Conservation (phyloP, 495 filamentous ascomycete genomes). For the Hypoxylon fragiforme region DNA sequence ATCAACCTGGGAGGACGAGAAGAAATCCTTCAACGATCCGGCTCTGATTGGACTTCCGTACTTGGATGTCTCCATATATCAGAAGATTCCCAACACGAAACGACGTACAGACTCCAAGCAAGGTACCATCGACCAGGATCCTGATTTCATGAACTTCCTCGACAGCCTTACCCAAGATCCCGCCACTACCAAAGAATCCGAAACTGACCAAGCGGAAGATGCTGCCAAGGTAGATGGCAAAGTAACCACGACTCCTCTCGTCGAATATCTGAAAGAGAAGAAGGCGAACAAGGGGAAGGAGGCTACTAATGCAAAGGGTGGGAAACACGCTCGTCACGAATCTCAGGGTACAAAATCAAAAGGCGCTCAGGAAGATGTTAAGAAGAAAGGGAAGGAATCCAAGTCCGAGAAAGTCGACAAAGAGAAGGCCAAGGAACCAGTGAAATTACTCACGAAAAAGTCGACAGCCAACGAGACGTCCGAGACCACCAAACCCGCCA, state of each 20-base stretch:
- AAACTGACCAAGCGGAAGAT: conserved; percentile 56
- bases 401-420: conserved; percentile 62
- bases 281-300: conserved; percentile 88
- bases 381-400: conserved; percentile 62
- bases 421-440: conserved; percentile 69
- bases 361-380: conserved; percentile 55
- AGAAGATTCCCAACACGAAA: conserved; percentile 69
- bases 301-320: conserved; percentile 48
- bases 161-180: conserved; percentile 82
- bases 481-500: conserved; percentile 47
- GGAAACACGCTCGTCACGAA: conserved; percentile 53
- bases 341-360: conserved; percentile 52
- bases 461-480: conserved; percentile 57
- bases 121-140: conserved; percentile 93
- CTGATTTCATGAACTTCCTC: conserved; percentile 91
- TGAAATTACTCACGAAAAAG: conserved; percentile 78
- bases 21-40: conserved; percentile 66
- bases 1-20: conserved; percentile 72
- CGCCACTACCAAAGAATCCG: conserved; percentile 50
- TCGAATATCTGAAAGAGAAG: conserved; percentile 88
- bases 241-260: conserved; percentile 79
- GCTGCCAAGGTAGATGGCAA: conserved; percentile 62
- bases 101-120: conserved; percentile 80
- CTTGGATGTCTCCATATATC: conserved; percentile 81
- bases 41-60: conserved; percentile 72